Evolutionary conservation across 257 asterid genomes (phyloP), one percentile per base, ranked within the genome.

Genomic region (Solanum sparsipilum): DNA sequence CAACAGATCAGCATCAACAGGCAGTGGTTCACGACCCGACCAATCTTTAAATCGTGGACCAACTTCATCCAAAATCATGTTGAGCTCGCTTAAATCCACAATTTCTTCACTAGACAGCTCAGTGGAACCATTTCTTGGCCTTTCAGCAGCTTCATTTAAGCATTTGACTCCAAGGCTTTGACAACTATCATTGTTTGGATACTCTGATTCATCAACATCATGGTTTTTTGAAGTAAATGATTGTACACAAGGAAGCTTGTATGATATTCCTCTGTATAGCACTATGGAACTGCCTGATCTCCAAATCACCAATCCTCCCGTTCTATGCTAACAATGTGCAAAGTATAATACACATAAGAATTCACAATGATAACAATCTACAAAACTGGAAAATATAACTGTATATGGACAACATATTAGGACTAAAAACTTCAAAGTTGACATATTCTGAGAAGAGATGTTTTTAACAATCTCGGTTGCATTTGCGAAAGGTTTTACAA

Each of bases 1-100:
- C 86, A 97, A 90, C 89, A 96, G 88, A 92, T 97, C 99, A 23
- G 98, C 99, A 93, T 97, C 98, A 89, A 97, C 93, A 32, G 99
- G 99, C 88, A 96, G 63, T 34, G 98, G 99, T 27, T 90, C 95
- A 70, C 95, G 94, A 79, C 98, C 99, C 1, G 94, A 90, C 99
- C 99, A 97, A 92, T 96, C 98, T 76, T 87, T 74, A 90, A 93
- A 96, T 90, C 99, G 90, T 4, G 98, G 98, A 36, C 98, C 98
- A 46, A 96, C 95, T 89, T 93, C 96, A 87, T 93, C 96, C 83
- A 97, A 90, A 83, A 94, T 85, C 83, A 71, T 79, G 91, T 96
- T 91, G 76, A 96, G 92, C 94, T 95, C 95, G 79, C 89, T 88
- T 35, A 95, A 91, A 85, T 92, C 92, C 90, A 70, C 79, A 65